Conservation (phyloP, 805 yeast genomes). For the Ogataea ramenticola region DNA sequence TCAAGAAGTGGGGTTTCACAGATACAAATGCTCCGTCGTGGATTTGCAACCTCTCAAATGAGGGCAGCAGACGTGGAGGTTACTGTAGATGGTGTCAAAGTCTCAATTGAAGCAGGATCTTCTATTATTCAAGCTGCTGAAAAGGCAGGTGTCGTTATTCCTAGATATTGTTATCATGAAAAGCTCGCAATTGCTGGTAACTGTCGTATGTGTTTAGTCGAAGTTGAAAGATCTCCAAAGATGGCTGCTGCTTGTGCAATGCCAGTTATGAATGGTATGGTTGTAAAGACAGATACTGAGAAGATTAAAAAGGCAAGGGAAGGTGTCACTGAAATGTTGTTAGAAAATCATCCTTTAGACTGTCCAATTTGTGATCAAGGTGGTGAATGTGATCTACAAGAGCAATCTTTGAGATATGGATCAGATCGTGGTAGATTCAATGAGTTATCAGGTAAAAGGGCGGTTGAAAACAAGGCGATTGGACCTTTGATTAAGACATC, state of each 20-base stretch:
- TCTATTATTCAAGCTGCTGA: constrained; percentile 89
- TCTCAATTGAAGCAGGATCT: constrained; percentile 77
- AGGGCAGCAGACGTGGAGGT: constrained; percentile 23
- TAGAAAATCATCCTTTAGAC: constrained; percentile 86
- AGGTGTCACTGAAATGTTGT: constrained; percentile 83
- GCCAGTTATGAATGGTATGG: constrained; percentile 90
- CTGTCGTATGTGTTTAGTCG: constrained; percentile 90
- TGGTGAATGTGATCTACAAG: constrained; percentile 91
- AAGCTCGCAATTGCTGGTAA: constrained; percentile 87
- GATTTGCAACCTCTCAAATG: constrained; percentile 6
- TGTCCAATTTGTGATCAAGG: constrained; percentile 94
- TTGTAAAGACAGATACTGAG: constrained; percentile 70
- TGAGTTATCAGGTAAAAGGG: constrained; percentile 80
- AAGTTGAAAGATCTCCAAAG: constrained; percentile 83
- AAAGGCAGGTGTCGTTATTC: constrained; percentile 81
- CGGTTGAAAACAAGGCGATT: constrained; percentile 83
- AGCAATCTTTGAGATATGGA: constrained; percentile 78
- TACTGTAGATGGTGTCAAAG: constrained; percentile 64
- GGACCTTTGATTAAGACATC: constrained; percentile 87
- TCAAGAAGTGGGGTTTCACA: not conserved
- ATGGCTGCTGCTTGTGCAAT: constrained; percentile 87
- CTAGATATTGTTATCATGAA: constrained; percentile 89
- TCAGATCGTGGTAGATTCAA: constrained; percentile 79
- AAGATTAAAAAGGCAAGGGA: constrained; percentile 79
- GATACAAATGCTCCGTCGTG: constrained; percentile 2